phyloP scores from a whole-genome alignment of 2,329 filamentous ascomycete species.

The Stylonectria norvegica region DNA sequence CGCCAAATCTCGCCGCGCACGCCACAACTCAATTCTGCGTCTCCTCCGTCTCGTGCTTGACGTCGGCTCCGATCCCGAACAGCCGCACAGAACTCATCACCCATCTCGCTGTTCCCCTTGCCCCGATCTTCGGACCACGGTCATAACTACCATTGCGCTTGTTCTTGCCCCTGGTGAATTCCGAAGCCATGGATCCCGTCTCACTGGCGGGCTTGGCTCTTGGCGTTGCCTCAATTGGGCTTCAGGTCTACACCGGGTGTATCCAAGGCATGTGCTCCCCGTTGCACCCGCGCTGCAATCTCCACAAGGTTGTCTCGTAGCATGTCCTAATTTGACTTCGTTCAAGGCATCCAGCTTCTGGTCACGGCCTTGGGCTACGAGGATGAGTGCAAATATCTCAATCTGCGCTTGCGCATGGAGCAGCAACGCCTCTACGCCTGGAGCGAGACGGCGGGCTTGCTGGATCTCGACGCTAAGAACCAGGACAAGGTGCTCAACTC shows the following conservation, averaged over 20 bases:
- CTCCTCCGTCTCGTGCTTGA: too few species aligned
- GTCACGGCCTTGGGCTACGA: slow-evolving; percentile 46
- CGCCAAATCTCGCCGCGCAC: too few species aligned
- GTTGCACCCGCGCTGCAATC: background rate
- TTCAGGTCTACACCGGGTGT: slow-evolving; percentile 46
- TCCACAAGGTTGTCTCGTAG: background rate
- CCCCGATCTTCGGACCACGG: too few species aligned
- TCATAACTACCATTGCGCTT: too few species aligned
- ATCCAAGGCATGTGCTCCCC: slow-evolving; percentile 36
- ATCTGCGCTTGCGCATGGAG: slow-evolving; percentile 47
- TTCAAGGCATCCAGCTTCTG: slow-evolving; percentile 44
- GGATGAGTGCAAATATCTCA: slow-evolving; percentile 47
- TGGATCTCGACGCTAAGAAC: slow-evolving; percentile 42
- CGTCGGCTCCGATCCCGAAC: too few species aligned
- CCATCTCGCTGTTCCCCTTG: too few species aligned
- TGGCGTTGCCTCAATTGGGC: slow-evolving; percentile 43
- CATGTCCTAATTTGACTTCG: slow-evolving; percentile 6
- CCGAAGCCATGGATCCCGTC: slow-evolving; percentile 39
- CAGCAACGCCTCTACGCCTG: slow-evolving; percentile 49
- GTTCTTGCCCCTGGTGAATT: too few species aligned
- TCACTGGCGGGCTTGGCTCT: slow-evolving; percentile 41
- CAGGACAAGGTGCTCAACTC: slow-evolving; percentile 42
- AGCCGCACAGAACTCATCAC: too few species aligned
- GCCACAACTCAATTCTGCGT: too few species aligned
- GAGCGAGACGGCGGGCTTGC: slow-evolving; percentile 47